Conservation (phyloP, 768 basidiomycete genomes). For the Harrya chromipes region DNA sequence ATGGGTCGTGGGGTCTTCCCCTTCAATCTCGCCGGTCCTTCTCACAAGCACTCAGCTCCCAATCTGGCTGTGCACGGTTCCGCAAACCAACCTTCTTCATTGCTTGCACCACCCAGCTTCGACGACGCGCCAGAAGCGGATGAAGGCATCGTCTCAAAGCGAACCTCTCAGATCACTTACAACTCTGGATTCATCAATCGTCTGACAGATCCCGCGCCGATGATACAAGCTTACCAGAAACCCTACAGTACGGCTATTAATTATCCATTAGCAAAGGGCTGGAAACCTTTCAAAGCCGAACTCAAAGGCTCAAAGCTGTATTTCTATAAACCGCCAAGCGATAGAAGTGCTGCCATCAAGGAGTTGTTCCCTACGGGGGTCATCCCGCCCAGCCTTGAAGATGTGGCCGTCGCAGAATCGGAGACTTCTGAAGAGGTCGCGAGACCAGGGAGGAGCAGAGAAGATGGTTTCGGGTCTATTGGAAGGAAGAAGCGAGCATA, state of each 20-base stretch:
- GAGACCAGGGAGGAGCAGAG: slow-evolving; percentile 33
- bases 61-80: slow-evolving; percentile 9
- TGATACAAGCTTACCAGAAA: slow-evolving; percentile 29
- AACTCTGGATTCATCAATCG: slow-evolving; percentile 77
- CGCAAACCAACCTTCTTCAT: slow-evolving; percentile 38
- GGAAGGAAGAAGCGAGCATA: slow-evolving; percentile 63
- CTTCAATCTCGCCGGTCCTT: slow-evolving; percentile 27
- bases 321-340: slow-evolving; percentile 81
- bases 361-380: slow-evolving; percentile 71
- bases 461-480: slow-evolving; percentile 26
- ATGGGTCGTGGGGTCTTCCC: slow-evolving; percentile 28
- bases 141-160: slow-evolving; percentile 41
- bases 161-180: slow-evolving; percentile 77
- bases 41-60: slow-evolving; percentile 27
- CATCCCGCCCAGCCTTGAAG: slow-evolving; percentile 52
- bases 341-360: slow-evolving; percentile 60
- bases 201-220: slow-evolving; percentile 49
- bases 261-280: slow-evolving; percentile 56
- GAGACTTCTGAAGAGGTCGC: slow-evolving; percentile 28
- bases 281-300: slow-evolving; percentile 86
- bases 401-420: slow-evolving; percentile 32
- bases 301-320: slow-evolving; percentile 82
- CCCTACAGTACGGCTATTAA: slow-evolving; percentile 33
- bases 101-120: slow-evolving; percentile 50
- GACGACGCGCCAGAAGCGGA: slow-evolving; percentile 40